Percentiles rank a stretch among this genome's conserved stretches.
These are phyloP conservation scores for Corylus avellana DNA, from an alignment of 306 rosid genomes.

Conservation along the genomic window DNA sequence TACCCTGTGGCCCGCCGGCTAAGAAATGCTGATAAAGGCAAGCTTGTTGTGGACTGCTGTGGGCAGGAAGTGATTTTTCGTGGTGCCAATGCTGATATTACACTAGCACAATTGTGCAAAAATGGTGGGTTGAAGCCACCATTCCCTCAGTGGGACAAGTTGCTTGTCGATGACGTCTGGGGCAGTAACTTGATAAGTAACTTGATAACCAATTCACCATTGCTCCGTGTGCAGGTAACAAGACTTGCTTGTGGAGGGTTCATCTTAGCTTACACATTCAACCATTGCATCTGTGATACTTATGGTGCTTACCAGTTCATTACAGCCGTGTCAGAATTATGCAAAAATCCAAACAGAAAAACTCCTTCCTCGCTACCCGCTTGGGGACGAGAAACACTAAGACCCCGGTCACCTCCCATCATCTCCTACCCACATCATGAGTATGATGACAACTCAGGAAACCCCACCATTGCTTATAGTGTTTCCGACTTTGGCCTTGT, in stretches of 20 bases:
- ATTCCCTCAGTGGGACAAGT: constrained; percentile 25
- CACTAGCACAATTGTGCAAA: background rate
- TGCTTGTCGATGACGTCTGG: constrained; percentile 30
- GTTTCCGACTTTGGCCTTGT: background rate
- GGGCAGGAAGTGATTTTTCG: constrained; percentile 29
- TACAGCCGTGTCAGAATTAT: constrained; percentile 23
- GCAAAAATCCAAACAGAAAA: constrained; percentile 6
- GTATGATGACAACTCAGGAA: background rate
- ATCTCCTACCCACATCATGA: constrained; percentile 28
- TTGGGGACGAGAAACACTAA: constrained; percentile 25
- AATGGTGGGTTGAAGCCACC: constrained; percentile 27
- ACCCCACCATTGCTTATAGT: background rate
- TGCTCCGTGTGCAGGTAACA: constrained; percentile 33
- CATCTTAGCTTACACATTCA: constrained; percentile 30
- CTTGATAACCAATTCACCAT: constrained; percentile 27
- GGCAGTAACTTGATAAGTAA: constrained; percentile 13
- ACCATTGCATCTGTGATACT: constrained; percentile 36
- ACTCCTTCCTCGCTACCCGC: constrained; percentile 16
- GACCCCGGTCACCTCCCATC: constrained; percentile 21
- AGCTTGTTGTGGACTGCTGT: constrained; percentile 33
- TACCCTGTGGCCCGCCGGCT: constrained; percentile 30
- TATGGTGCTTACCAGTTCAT: constrained; percentile 27
- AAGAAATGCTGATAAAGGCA: constrained; percentile 9
- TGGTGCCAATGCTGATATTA: constrained; percentile 16
- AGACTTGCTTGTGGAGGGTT: constrained; percentile 29